Conservation (phyloP, 495 filamentous ascomycete species). For the Aspergillus hancockii region DNA sequence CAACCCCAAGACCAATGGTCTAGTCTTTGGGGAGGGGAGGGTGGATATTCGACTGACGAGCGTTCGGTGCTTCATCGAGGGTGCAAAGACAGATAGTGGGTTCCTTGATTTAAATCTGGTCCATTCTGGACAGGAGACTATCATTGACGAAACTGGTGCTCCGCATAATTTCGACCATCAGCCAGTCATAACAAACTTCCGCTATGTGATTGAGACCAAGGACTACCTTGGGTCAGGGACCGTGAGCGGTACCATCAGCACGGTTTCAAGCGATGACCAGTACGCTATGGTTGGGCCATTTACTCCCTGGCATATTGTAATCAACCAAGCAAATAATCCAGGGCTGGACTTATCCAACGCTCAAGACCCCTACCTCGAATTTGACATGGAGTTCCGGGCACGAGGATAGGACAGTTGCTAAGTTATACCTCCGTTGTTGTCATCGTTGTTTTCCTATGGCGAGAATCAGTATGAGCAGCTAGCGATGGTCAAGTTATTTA, state of each 20-base stretch:
- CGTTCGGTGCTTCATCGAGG: constrained; percentile 1
- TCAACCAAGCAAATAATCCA: neutral
- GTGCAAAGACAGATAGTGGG: neutral
- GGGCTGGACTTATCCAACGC: constrained; percentile 3
- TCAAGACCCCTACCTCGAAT: neutral
- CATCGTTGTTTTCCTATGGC: no score
- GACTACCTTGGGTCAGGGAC: neutral
- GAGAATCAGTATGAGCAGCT: no score
- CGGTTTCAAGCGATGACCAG: neutral
- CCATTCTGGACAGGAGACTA: neutral
- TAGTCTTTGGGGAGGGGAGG: no score
- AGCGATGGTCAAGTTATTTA: no score
- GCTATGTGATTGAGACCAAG: constrained; percentile 3
- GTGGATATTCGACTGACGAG: neutral
- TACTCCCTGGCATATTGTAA: constrained; percentile 1
- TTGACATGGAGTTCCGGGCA: constrained; percentile 8
- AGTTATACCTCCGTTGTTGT: no score
- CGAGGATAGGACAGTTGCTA: no score
- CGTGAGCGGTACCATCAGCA: constrained; percentile 2
- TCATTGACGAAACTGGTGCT: neutral
- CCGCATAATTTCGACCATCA: neutral
- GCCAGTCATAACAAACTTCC: constrained; percentile 4
- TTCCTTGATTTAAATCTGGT: neutral
- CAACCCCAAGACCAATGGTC: no score
- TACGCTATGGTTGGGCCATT: constrained; percentile 12